phyloP scores from a whole-genome alignment of 1,284 basidiomycete genomes.

The Trametes sp. region DNA sequence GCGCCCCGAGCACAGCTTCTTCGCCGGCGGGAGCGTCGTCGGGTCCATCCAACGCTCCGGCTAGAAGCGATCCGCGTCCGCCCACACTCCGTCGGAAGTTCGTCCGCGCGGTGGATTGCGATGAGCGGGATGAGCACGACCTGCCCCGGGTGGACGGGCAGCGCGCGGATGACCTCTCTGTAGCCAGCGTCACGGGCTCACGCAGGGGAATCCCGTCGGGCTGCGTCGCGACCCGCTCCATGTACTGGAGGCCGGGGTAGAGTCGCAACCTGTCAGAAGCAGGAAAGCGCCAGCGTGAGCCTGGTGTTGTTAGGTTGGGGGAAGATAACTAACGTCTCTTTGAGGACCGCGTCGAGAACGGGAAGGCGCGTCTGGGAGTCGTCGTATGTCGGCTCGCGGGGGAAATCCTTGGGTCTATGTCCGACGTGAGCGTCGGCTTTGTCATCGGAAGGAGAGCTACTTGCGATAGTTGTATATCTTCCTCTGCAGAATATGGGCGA shows the following conservation, averaged over 20 bases:
- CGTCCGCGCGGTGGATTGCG: conserved; percentile 33
- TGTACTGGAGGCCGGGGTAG: conserved; percentile 34
- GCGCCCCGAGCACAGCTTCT: conserved; percentile 25
- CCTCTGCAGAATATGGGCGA: conserved; percentile 39
- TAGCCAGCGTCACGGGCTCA: conserved; percentile 29
- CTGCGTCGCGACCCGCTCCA: conserved; percentile 29
- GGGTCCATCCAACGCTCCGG: conserved; percentile 31
- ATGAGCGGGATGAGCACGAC: conserved; percentile 35
- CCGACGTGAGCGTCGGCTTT: conserved; percentile 38
- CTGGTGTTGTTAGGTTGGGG: no score
- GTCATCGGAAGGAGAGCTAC: conserved; percentile 31
- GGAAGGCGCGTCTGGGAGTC: conserved; percentile 39
- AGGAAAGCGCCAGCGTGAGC: no score
- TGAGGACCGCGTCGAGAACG: conserved; percentile 41
- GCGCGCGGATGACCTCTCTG: conserved; percentile 28
- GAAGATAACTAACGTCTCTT: conserved; percentile 20
- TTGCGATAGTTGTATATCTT: conserved; percentile 38
- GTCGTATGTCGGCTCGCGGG: conserved; percentile 39
- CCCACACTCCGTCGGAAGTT: no score
- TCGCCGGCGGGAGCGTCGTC: conserved; percentile 4
- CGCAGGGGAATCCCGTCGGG: conserved; percentile 37
- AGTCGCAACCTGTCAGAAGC: conserved; percentile 30
- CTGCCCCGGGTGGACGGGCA: conserved; percentile 36
- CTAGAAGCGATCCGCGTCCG: conserved; percentile 39
- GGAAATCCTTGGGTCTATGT: conserved; percentile 35